A percentile compares a stretch with the other conserved stretches of the same genome.
Conservation (phyloP, 164 flowering plant species). For the Magnolia officinalis region DNA sequence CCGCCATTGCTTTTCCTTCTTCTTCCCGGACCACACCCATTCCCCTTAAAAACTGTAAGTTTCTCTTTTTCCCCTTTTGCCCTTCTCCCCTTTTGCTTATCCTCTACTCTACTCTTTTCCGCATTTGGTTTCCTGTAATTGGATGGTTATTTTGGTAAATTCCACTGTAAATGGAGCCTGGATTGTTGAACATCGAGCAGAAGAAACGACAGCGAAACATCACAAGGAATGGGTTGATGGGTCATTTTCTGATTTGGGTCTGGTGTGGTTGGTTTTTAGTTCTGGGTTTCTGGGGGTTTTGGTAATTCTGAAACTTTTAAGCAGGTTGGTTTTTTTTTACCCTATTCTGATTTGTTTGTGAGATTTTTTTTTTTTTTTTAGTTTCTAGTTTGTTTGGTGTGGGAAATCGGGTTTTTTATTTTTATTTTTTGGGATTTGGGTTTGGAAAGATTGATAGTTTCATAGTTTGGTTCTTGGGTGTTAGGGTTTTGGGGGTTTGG, state of each 20-base stretch:
- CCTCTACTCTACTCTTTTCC: background rate
- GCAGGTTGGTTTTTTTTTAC: too few relatives aligned
- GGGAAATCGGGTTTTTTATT: background rate
- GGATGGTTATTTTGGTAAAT: background rate
- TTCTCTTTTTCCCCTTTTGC: background rate
- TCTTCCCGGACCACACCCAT: slow-evolving; percentile 14
- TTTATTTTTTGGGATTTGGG: background rate
- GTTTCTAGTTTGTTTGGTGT: too few relatives aligned
- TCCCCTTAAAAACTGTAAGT: slow-evolving; percentile 20
- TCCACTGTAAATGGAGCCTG: background rate
- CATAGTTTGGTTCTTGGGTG: background rate
- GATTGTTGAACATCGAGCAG: slow-evolving; percentile 2
- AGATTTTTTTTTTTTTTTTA: too few relatives aligned
- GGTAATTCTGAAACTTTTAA: background rate
- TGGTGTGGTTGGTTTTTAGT: background rate
- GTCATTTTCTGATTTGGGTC: background rate
- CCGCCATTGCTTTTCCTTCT: slow-evolving; percentile 12
- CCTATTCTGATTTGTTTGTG: too few relatives aligned
- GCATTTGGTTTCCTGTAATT: slow-evolving; percentile 3
- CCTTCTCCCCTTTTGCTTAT: background rate
- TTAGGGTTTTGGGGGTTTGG: background rate
- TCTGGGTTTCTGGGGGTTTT: background rate
- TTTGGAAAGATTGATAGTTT: background rate
- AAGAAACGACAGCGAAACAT: background rate
- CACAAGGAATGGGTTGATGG: background rate